Base-by-base conservation (phyloP, 1,284 basidiomycete genomes). In the Ceratobasidium papillatum region DNA sequence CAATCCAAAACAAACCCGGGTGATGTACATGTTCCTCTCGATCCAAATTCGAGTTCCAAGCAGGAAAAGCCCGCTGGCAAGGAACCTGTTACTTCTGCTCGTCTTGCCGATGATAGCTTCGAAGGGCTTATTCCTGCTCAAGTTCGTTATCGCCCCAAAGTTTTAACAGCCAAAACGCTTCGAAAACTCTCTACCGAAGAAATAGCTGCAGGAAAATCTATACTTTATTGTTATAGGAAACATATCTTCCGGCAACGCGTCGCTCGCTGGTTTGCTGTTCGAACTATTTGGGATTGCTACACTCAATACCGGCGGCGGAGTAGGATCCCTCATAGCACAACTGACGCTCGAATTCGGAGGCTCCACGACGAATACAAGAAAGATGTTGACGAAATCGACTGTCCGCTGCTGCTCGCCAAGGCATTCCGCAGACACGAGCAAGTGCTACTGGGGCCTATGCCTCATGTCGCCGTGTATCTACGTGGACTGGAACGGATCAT, bases 311-410 rank as follows among this genome's bases (percentile, higher is more conserved):
- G 43, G 8, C 58, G 34, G 8, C 69, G 69, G 9, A 25, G 17
- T 32, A 61, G 36, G 51, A 32, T 51, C 7, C 14, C 32, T 34
- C 54, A 49, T 22, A 72, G 56, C 4, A 30, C 69, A 32, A 51
- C 41, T 19, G 69, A 72, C 14, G 69, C 61, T 1, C 43, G 14
- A 30, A 49, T 72, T 34, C 71, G 58, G 3, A 41, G 52, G 14
- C 22, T 73, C 22, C 59, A 73, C 14, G 4, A 54, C 9, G 71
- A 73, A 19, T 73, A 73, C 59, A 62, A 73, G 34, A 62, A 73
- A 49, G 59, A 73, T 25, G 47, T 43, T n/a, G 45, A 62, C 5
- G 45, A 12, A 17, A 62, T 62, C 22, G 47, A 41, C 1, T 36
- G 59, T 36, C 43, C 59, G 3, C 34, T 52, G 11, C 59, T 51